Evolutionary conservation across 257 asterid genomes (phyloP).

Genomic region (Datura wrightii): DNA sequence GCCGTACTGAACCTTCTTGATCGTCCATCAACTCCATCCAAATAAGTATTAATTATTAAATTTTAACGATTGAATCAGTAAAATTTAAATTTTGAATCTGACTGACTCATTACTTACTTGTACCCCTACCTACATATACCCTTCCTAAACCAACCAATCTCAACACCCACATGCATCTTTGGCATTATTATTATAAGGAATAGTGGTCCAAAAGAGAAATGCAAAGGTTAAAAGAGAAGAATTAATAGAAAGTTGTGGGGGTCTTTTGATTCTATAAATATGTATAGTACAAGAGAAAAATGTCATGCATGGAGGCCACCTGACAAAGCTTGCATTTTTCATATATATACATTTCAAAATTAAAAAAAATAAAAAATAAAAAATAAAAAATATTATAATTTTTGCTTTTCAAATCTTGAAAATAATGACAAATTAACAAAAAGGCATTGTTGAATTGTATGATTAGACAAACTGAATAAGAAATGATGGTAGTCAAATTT

Average conservation of each 20-base stretch:
- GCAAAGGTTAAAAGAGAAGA: slow-evolving; percentile 17
- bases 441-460: neutral
- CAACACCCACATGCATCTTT: neutral
- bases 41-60: too few species aligned
- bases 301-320: neutral
- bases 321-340: slow-evolving; percentile 11
- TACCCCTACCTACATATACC: neutral
- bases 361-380: too few species aligned
- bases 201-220: slow-evolving; percentile 25
- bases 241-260: slow-evolving; percentile 16
- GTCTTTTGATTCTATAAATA: neutral
- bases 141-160: neutral
- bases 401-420: slow-evolving; percentile 9
- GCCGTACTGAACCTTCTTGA: too few species aligned
- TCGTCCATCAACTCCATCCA: too few species aligned
- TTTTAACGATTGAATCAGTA: neutral
- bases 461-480: slow-evolving; percentile 24
- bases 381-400: neutral
- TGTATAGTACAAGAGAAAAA: slow-evolving; percentile 18
- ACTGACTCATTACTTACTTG: neutral
- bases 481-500: neutral
- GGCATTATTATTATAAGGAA: neutral
- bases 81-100: neutral
- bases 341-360: neutral
- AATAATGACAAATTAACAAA: neutral